Base-by-base conservation (phyloP, 495 filamentous ascomycete genomes). In the Podospora bellae-mahoneyi region DNA sequence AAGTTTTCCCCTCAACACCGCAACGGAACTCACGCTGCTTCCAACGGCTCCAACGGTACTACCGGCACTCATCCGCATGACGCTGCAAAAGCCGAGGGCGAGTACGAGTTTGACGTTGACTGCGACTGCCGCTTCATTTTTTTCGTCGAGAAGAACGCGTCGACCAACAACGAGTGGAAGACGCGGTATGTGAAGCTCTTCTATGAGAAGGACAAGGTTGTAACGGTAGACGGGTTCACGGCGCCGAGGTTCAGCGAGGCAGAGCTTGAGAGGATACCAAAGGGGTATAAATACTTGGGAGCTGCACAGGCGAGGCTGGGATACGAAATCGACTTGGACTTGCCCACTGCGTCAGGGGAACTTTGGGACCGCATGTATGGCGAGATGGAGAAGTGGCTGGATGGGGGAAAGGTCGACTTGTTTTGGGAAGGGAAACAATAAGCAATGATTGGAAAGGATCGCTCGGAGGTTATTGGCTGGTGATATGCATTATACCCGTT, bases 201-300 rank as follows among this genome's bases (percentile, higher is more conserved):
- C 81, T 90, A 90, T 72, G 87, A 88, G 75, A 90, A 90, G 80
- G 88, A 90, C 77, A 89, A 89, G 74, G 71, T 90, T 54, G 78
- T 89, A 30, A 82, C 84, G 23, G 82, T 85, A 26, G 84, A 87
- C 70, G 84, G 85, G 34, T 77, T 76, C 56, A 81, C 79, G 16
- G 74, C 82, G 7, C 87, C 88, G 0, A 68, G 26, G 4, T 78
- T 89, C 23, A 75, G 83, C 69, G 77, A 79, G 62, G 79, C 79
- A 28, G 79, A 80, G 70, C 74, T 90, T 59, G 75, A 79, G 34
- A 71, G 65, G 19, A 87, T 82, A 70, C 85, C 86, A 3, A 77
- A 79, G 68, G 87, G 87, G 3, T 89, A 89, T 74, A 80, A 82
- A 68, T 88, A 86, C 75, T 77, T 90, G 16, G 81, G 78, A 28